Percentiles rank a stretch among this genome's conserved stretches.
These are phyloP conservation scores for Mallotus repandus DNA, from an alignment of 441 rosid genomes.

Conservation along the genomic window DNA sequence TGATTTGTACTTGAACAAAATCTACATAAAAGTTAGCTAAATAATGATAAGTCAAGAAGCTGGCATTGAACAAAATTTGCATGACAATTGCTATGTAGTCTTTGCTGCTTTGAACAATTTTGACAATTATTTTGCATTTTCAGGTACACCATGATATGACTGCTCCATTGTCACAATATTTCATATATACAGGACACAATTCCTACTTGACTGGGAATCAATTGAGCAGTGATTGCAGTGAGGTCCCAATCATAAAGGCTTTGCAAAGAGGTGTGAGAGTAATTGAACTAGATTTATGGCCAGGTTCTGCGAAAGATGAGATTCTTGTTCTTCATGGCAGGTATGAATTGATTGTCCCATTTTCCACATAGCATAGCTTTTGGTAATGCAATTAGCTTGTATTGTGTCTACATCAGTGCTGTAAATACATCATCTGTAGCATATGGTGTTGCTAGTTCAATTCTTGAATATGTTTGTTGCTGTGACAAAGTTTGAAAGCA, in stretches of 20 bases:
- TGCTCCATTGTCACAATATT: conserved; percentile 85
- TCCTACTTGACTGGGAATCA: conserved; percentile 93
- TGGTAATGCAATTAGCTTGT: too few relatives aligned
- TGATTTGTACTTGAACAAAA: neutral
- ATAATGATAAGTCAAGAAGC: neutral
- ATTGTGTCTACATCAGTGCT: too few relatives aligned
- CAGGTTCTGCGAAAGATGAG: conserved; percentile 62
- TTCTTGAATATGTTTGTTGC: too few relatives aligned
- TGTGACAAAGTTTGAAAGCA: too few relatives aligned
- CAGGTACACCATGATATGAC: conserved; percentile 90
- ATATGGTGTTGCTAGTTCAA: too few relatives aligned
- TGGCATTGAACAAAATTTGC: neutral
- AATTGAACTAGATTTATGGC: conserved; percentile 93
- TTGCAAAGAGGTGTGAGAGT: conserved; percentile 82
- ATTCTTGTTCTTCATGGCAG: conserved; percentile 90
- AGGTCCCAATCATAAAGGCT: conserved; percentile 69
- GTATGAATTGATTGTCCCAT: conserved; percentile 27
- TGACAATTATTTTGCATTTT: conserved; percentile 27
- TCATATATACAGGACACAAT: conserved; percentile 83
- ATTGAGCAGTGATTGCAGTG: conserved; percentile 89
- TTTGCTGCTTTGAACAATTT: too few relatives aligned
- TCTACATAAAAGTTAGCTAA: neutral
- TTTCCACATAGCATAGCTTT: neutral
- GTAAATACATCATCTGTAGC: too few relatives aligned
- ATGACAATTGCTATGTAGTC: neutral